Evolutionary conservation across 2,329 filamentous ascomycete species (phyloP), one percentile per base, ranked within the genome.

Genomic region (Chrysosphaeria jannelii): DNA sequence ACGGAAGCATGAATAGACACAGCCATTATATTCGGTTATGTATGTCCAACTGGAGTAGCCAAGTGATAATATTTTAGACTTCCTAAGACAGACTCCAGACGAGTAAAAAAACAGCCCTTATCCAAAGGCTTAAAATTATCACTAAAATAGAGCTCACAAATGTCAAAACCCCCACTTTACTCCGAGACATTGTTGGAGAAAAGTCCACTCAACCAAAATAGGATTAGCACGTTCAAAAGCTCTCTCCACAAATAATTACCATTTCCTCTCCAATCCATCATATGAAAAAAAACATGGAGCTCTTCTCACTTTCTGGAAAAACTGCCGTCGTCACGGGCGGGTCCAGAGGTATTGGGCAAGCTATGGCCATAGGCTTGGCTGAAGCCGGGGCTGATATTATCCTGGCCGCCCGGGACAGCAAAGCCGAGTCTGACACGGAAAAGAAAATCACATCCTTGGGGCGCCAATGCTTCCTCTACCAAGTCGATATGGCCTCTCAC

Each of bases 381-480:
- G 57, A 61, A 36, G 57, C 56, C 25, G 57, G 57, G 14, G 56
- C 56, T 24, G 53, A 62, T 34, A 41, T 61, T 25, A 40, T 62
- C 21, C 42, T 61, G 14, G 43, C 59, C 21, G 14, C 26, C 11
- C 33, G 43, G 27, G 38, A 45, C 31, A 31, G 33, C n/a, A 18
- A 7, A n/a, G 16, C 7, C 16, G 39, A 39, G 15, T 39, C 35
- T n/a, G 28, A 41, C 18, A 79, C 71, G 6, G 58, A 62, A 34
- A 39, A 57, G 19, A 49, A 53, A 8, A 53, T 79, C 35, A 55
- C 62, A 37, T 47, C 53, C 19, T 54, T 75, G 5, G 66, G 65
- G 29, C 63, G 69, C 32, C 64, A 58, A 38, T 62, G 55, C 21
- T 47, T 43, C 26, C 62, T 78, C 37, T 71, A 74, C 47, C 60